phyloP scores from a whole-genome alignment of 306 rosid species.

The Acacia confusa region DNA sequence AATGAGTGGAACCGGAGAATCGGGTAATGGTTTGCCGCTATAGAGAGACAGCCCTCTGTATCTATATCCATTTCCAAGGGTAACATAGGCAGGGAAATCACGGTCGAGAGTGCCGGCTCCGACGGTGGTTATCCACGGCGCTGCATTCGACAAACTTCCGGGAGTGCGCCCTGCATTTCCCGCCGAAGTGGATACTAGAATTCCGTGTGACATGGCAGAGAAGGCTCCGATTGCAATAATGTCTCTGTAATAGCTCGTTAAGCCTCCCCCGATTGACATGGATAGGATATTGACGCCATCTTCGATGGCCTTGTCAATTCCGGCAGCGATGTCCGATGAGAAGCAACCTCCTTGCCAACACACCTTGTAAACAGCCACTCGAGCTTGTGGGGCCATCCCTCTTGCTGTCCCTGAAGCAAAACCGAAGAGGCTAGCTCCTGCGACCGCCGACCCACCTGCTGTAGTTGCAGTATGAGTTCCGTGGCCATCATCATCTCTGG shows the following conservation, averaged over 20 bases:
- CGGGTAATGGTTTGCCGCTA: constrained; percentile 42
- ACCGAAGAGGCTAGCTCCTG: constrained; percentile 72
- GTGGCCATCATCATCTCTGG: constrained; percentile 87
- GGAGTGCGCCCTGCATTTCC: constrained; percentile 77
- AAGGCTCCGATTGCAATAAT: constrained; percentile 75
- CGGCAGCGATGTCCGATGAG: constrained; percentile 73
- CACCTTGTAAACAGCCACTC: constrained; percentile 77
- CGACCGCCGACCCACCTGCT: constrained; percentile 66
- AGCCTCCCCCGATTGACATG: constrained; percentile 76
- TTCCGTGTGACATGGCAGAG: constrained; percentile 67
- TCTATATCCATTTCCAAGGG: constrained; percentile 58
- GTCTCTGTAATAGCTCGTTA: constrained; percentile 53
- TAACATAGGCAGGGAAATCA: constrained; percentile 64
- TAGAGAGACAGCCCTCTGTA: constrained; percentile 74
- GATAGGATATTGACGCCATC: constrained; percentile 79
- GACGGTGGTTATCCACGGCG: constrained; percentile 88
- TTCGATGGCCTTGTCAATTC: constrained; percentile 75
- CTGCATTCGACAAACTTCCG: constrained; percentile 57
- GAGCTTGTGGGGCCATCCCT: constrained; percentile 83
- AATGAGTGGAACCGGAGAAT: constrained; percentile 53
- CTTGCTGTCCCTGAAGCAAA: constrained; percentile 83
- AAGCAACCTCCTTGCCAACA: constrained; percentile 88
- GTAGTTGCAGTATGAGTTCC: constrained; percentile 91
- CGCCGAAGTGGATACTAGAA: constrained; percentile 75
- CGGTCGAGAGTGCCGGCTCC: constrained; percentile 95